A percentile compares a stretch with the other conserved stretches of the same genome.
Conservation (phyloP, 2,329 filamentous ascomycete genomes). For the Arthrobotrys pseudoclavata region DNA sequence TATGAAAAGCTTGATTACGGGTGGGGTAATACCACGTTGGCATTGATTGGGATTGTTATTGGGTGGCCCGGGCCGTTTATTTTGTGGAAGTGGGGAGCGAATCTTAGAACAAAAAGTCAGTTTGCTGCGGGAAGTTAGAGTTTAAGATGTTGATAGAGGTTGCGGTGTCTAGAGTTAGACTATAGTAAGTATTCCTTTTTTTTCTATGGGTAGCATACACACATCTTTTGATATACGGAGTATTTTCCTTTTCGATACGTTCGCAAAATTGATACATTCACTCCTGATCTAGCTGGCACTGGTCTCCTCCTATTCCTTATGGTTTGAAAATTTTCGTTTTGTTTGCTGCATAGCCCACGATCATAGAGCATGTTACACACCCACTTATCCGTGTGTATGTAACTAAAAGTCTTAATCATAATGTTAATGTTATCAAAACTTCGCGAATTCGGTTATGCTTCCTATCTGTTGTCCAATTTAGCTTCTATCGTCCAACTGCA, state of each 20-base stretch:
- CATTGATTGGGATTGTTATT: constrained; percentile 67
- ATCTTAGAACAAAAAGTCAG: constrained; percentile 52
- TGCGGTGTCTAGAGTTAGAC: neutral
- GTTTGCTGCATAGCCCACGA: neutral
- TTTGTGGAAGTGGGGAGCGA: constrained; percentile 55
- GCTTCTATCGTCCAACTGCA: too few species aligned
- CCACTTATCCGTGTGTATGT: neutral
- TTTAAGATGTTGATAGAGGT: neutral
- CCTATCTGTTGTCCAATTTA: too few species aligned
- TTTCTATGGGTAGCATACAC: neutral
- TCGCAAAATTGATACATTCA: neutral
- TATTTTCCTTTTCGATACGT: neutral
- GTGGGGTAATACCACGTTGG: constrained; percentile 70
- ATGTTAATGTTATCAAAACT: neutral
- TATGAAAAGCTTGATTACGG: constrained; percentile 69
- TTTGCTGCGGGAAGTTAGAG: constrained; percentile 46
- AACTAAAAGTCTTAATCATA: constrained; percentile 12
- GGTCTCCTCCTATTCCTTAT: neutral
- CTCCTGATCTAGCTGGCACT: neutral
- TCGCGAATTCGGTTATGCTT: too few species aligned
- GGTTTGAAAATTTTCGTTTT: neutral
- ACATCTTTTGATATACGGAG: neutral
- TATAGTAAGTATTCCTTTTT: constrained; percentile 22
- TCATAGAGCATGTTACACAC: neutral
- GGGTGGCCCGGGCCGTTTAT: constrained; percentile 53